Base-by-base conservation (phyloP, 352 stramenopile species). In the Phytophthora pistaciae region DNA sequence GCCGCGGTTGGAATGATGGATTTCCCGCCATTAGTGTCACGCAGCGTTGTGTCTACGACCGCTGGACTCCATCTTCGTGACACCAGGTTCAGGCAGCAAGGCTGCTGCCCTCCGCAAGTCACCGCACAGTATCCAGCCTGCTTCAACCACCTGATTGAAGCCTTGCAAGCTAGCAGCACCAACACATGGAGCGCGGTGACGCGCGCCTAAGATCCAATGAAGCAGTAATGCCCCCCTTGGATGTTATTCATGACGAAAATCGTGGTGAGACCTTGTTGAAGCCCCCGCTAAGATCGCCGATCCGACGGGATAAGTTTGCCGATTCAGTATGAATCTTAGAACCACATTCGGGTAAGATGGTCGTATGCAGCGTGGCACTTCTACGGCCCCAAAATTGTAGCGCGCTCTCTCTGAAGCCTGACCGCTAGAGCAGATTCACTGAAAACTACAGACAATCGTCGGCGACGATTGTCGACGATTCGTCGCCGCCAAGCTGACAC, bases 1-100 rank as follows among this genome's bases (percentile, higher is more conserved):
- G 55, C 44, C 18, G n/a, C 44, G 0, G 40, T 49, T 49, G 16
- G 18, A 21, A 44, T 44, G 20, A 29, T 60, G 56, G 57, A 58
- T 54, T 73, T 73, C 42, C 53, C 60, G 59, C 23, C 18, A 63
- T 66, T 53, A 53, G 55, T 67, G 64, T 66, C 64, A 50, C 29
- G 42, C 46, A 20, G 46, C 25, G 49, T 31, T 54, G 59, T 38
- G 21, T 9, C 48, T 14, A 40, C 49, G 67, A 56, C 62, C 71
- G 68, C 6, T 16, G 56, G 40, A 44, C 36, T 13, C 36, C 36
- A 13, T 13, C 10, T 44, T 44, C 14, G 36, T 33, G 29, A 33
- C 29, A 33, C 29, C 29, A 33, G 29, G 29, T 33, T 6, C 29
- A 33, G 29, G 29, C 29, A 9, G 29, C 29, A 10, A 33, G 29